A percentile compares a stretch with the other conserved stretches of the same genome.
phyloP scores from a whole-genome alignment of 257 asterid species.

The Nicotiana otophora region DNA sequence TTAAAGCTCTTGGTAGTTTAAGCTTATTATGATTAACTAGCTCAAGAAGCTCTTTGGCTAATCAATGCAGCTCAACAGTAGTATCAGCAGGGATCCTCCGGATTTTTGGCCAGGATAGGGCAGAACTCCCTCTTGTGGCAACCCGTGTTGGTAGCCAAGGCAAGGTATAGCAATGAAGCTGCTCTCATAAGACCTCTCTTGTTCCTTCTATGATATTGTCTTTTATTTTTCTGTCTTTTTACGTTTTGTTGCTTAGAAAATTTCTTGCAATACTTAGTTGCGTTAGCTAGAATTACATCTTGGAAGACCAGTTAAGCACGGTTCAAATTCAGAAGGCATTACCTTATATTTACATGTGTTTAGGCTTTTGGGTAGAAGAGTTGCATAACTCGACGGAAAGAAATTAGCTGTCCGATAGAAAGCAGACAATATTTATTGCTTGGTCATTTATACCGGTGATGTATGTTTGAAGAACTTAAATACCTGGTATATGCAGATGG shows the following conservation, averaged over 20 bases:
- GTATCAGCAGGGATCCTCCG: constrained; percentile 91
- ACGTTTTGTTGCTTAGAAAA: neutral
- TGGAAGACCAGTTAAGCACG: neutral
- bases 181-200: neutral
- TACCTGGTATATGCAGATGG: neutral
- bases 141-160: constrained; percentile 70
- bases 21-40: neutral
- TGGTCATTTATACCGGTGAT: neutral
- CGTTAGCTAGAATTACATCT: constrained; percentile 1
- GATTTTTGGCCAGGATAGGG: constrained; percentile 83
- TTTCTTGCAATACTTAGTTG: neutral
- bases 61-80: constrained; percentile 75
- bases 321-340: neutral
- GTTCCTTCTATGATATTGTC: neutral
- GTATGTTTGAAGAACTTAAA: neutral
- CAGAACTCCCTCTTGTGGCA: constrained; percentile 97
- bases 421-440: neutral
- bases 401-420: neutral
- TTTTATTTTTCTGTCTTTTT: neutral
- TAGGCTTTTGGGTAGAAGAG: neutral
- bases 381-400: neutral
- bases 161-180: constrained; percentile 46
- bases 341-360: neutral
- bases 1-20: neutral
- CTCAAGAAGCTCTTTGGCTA: constrained; percentile 13